Evolutionary conservation across 768 basidiomycete species (phyloP), one percentile per base, ranked within the genome.

Genomic region (Termitomyces sp.): DNA sequence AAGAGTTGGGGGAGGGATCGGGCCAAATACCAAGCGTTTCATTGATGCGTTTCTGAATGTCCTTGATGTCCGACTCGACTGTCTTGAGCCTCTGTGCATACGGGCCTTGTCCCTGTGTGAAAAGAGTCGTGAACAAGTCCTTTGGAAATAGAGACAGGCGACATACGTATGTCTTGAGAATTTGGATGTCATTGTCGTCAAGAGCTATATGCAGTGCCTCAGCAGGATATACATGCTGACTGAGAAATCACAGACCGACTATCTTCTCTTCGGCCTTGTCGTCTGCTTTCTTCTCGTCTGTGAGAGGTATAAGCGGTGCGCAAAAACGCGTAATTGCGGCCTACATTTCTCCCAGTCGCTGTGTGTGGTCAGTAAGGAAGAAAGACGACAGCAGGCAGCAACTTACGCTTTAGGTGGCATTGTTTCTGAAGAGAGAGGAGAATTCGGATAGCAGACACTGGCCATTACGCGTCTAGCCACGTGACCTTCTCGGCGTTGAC

Each of bases 331-430:
- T 45, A 17, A 38, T 20, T 50, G 37, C 11, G 50, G 14, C 84
- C 43, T 71, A 96, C 96, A 98, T 77, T 98, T 98, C 77, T 99
- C 96, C 96, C 96, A 98, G 75, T 99, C 92, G 68, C 96, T 98
- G 14, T 43, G 11, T 38, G 20, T 0, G 20, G 56, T 61, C 25
- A 59, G n/a, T 5, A 65, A 62, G 6, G 59, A 68, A 14, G 72
- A 65, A 40, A 38, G 32, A 42, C 34, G 25, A 29, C 9, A 25
- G 45, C 52, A 31, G 54, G 52, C 29, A n/a, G 4, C 55, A 17
- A 83, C 95, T 79, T 73, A 96, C 94, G 92, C 83, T 91, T 96
- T 96, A 45, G 96, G 94, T 50, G 96, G 84, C 96, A 98, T 97
- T 56, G 72, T 78, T 66, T 61, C 25, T 57, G 60, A 60, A 36